Evolutionary conservation across 805 yeast genomes (phyloP), one percentile per base, ranked within the genome.

Genomic region (Metschnikowia koreensis): DNA sequence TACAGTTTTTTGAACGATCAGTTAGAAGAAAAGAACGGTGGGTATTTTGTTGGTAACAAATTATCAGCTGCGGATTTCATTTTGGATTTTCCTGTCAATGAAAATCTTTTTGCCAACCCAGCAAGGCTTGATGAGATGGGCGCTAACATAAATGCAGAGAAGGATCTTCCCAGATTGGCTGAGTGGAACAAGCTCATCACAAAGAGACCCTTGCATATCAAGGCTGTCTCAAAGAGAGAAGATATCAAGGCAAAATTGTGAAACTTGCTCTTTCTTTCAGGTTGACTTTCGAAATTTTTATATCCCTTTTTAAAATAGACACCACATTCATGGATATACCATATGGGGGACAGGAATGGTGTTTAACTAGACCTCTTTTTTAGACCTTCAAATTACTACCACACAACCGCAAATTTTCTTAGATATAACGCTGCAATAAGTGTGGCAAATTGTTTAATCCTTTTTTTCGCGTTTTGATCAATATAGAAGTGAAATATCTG

Each of bases 21-120:
- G 36, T 58, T 72, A 46, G 63, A 62, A 46, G 53, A 59, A 36
- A 63, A 68, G 39, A 67, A 65, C 16, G 66, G 70, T 10, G 73
- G 73, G 1, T 71, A 57, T 51, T 70, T 73, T 50, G 76, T 72
- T 10, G 76, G 76, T 3, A 58, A 67, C 50, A 65, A 62, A 46
- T 61, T 73, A 51, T 64, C 73, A 2, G 75, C 64, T 1, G 78
- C 77, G 0, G 78, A 73, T 52, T 59, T 73, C 27, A 67, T 72
- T 7, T 59, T 72, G 44, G 66, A 67, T 40, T 73, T 69, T 57
- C 76, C 77, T 0, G 49, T 72, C 36, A 53, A 52, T 46, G 52
- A 58, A 15, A 61, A 57, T 43, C 17, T 61, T 7, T 61, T 63
- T 33, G 45, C 44, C 12, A 38, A 53, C 41, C 47, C 47, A 2